Percentiles rank a stretch among this genome's conserved stretches.
These are phyloP conservation scores for Xylaria flabelliformis DNA, from an alignment of 495 filamentous ascomycete species.

Conservation along the genomic window DNA sequence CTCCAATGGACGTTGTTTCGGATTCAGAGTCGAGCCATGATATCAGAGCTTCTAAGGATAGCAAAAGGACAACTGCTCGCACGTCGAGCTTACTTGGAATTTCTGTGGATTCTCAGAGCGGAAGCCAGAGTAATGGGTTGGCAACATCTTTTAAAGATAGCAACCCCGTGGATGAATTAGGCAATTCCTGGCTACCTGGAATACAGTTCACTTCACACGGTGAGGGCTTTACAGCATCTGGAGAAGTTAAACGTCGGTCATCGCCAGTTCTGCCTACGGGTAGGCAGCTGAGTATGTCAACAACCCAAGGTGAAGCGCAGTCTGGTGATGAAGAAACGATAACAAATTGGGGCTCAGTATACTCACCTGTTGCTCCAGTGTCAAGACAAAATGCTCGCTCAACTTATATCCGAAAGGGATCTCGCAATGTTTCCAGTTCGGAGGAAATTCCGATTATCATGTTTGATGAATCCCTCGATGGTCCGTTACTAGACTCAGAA, in stretches of 20 bases:
- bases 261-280: slow-evolving; percentile 43
- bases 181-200: slow-evolving; percentile 50
- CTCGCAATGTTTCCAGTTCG: slow-evolving; percentile 19
- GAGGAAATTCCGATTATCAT: slow-evolving; percentile 45
- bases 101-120: slow-evolving; percentile 42
- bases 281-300: slow-evolving; percentile 40
- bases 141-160: slow-evolving; percentile 29
- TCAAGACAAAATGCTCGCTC: slow-evolving; percentile 42
- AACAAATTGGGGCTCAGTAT: slow-evolving; percentile 48
- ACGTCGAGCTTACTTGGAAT: slow-evolving; percentile 50
- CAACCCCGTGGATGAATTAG: slow-evolving; percentile 44
- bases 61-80: slow-evolving; percentile 45
- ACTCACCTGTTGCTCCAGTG: slow-evolving; percentile 50
- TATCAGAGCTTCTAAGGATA: slow-evolving; percentile 34
- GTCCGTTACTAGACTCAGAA: slow-evolving; percentile 7
- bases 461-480: slow-evolving; percentile 37
- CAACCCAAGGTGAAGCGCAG: slow-evolving; percentile 39
- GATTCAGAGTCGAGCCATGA: slow-evolving; percentile 14
- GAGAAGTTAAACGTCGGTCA: slow-evolving; percentile 46
- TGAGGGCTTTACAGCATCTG: slow-evolving; percentile 17
- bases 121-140: slow-evolving; percentile 14
- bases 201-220: slow-evolving; percentile 34
- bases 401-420: slow-evolving; percentile 41
- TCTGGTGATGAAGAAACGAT: slow-evolving; percentile 45
- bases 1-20: slow-evolving; percentile 4